Conservation (phyloP, 73 alveolate species). For the Paramecium octaurelia region DNA sequence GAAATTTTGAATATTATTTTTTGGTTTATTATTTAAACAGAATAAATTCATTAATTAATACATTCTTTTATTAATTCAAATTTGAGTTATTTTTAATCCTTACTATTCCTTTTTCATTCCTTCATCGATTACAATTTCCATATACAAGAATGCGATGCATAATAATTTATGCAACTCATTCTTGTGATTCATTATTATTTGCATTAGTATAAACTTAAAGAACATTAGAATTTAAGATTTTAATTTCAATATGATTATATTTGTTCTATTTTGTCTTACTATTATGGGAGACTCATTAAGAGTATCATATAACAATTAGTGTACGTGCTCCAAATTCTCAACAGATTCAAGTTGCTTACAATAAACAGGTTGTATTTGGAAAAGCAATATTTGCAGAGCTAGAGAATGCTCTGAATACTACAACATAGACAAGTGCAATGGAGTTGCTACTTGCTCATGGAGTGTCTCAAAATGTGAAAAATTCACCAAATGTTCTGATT, state of each 20-base stretch:
- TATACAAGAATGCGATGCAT: not conserved
- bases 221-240: not conserved
- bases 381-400: not conserved
- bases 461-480: not conserved
- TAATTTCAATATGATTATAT: not conserved
- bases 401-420: not conserved
- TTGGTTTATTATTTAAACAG: too few relatives aligned
- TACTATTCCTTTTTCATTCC: not conserved
- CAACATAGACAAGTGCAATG: not conserved
- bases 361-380: not conserved
- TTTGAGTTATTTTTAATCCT: too few relatives aligned
- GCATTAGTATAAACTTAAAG: not conserved
- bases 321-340: not conserved
- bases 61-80: too few relatives aligned
- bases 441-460: not conserved
- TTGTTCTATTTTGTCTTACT: not conserved
- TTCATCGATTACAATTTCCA: not conserved
- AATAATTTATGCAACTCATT: too few relatives aligned
- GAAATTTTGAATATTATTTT: not conserved
- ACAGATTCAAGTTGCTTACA: not conserved
- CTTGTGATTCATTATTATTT: not conserved
- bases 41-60: too few relatives aligned
- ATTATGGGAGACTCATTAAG: not conserved
- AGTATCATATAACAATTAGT: not conserved
- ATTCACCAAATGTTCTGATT: not conserved